phyloP scores from a whole-genome alignment of 2,329 filamentous ascomycete species.

The Davidsoniella australis region DNA sequence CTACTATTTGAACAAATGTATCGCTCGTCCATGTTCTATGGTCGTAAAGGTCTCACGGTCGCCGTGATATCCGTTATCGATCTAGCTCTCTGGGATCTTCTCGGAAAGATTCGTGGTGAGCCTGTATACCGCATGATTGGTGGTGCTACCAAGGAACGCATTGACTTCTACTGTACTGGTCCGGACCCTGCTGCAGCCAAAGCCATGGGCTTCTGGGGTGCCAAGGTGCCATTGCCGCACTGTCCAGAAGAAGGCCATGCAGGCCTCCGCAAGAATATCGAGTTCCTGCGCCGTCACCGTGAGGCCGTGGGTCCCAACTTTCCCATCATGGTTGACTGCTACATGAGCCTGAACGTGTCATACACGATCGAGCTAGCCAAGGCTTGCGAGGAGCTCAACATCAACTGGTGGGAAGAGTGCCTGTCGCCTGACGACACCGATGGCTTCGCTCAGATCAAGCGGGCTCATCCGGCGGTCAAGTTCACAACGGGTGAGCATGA shows the following conservation, averaged over 20 bases:
- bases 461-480: conserved; percentile 74
- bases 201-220: conserved; percentile 76
- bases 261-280: conserved; percentile 75
- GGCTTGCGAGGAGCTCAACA: conserved; percentile 64
- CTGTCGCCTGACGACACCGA: conserved; percentile 82
- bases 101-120: conserved; percentile 81
- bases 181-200: conserved; percentile 68
- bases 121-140: conserved; percentile 91
- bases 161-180: conserved; percentile 91
- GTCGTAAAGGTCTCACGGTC: conserved; percentile 75
- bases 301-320: conserved; percentile 78
- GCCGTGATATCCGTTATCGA: conserved; percentile 92
- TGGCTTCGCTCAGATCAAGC: conserved; percentile 77
- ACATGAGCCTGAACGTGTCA: conserved; percentile 84
- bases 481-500: conserved; percentile 96
- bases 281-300: conserved; percentile 71
- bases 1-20: conserved; percentile 95
- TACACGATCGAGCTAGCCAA: conserved; percentile 88
- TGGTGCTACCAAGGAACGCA: conserved; percentile 64
- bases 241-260: conserved; percentile 73
- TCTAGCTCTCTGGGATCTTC: conserved; percentile 77
- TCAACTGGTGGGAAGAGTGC: conserved; percentile 97
- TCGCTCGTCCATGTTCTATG: conserved; percentile 89
- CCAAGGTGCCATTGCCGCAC: conserved; percentile 78
- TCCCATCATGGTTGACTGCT: conserved; percentile 89